phyloP scores from a whole-genome alignment of 192 early-diverging fungal genomes.

The Geranomyces michiganensis region DNA sequence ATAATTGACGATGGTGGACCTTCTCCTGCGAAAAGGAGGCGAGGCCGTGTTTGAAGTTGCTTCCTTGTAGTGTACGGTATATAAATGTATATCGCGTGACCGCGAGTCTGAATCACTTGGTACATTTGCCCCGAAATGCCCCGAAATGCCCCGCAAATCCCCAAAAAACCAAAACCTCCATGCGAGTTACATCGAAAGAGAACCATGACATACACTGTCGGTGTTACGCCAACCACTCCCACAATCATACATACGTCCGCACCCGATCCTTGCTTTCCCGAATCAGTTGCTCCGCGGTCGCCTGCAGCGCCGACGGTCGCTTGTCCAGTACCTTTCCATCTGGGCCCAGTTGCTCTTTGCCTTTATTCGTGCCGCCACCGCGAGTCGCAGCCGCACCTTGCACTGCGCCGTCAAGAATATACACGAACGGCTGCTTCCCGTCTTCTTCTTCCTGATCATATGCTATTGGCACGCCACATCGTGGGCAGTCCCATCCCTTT shows the following conservation, averaged over 20 bases:
- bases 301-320: conserved; percentile 18
- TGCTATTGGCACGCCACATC: conserved; percentile 22
- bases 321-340: conserved; percentile 22
- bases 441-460: conserved; percentile 21
- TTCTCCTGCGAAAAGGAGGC: too few relatives aligned
- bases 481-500: conserved; percentile 19
- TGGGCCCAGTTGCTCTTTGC: not conserved
- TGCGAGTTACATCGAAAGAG: too few relatives aligned
- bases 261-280: conserved; percentile 13
- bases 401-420: conserved; percentile 24
- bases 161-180: too few relatives aligned
- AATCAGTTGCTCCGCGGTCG: conserved; percentile 18
- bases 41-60: too few relatives aligned
- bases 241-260: not conserved
- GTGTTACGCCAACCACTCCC: too few relatives aligned
- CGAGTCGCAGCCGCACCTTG: not conserved
- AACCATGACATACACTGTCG: too few relatives aligned
- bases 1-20: not conserved
- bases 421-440: conserved; percentile 5
- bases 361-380: too few relatives aligned
- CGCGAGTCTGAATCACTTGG: too few relatives aligned
- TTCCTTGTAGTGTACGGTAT: too few relatives aligned
- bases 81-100: too few relatives aligned
- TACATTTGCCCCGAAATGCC: too few relatives aligned
- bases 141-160: too few relatives aligned